Base-by-base conservation (phyloP, 2,329 filamentous ascomycete genomes). In the Trichoderma polysporum region DNA sequence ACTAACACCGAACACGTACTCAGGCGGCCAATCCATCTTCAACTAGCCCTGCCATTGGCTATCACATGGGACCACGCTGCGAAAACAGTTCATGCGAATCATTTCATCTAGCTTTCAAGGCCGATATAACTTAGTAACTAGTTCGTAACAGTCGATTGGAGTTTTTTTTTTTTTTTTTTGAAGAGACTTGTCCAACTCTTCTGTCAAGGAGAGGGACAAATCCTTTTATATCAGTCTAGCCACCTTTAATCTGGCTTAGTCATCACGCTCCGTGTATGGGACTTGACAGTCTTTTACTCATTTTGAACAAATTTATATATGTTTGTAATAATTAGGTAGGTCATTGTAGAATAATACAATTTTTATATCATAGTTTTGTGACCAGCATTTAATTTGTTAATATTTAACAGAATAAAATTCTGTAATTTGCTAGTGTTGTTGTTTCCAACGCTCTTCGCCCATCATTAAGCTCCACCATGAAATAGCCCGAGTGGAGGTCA, bases 391-490 rank as follows among this genome's bases (percentile, higher is more conserved):
- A 8, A 12, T 22, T 45, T 45, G 22, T 19, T 12, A 10, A 17
- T 4, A 45, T 12, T 17, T 10, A 45, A n/a, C n/a, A n/a, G n/a
- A 22, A 22, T 19, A 45, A 22, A 4, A 4, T 10, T n/a, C n/a
- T n/a, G n/a, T n/a, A n/a, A n/a, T n/a, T n/a, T n/a, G n/a, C n/a
- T n/a, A n/a, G n/a, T n/a, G n/a, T n/a, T n/a, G n/a, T n/a, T n/a
- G n/a, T n/a, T 19, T 47, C 52, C 66, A 47, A 33, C 10, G n/a
- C 53, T 45, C 31, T 33, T 41, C 62, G 52, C 53, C 41, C 50
- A 29, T 25, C 33, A 53, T 22, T 35, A 37, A 57, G 52, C 66
- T 65, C 66, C 66, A 64, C 66, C 52, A n/a, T n/a, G n/a, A 41
- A 10, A 7, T n/a, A 17, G 41, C 60, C 33, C 53, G 27, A 19